Evolutionary conservation across 2,329 filamentous ascomycete genomes (phyloP).

Genomic region (Rhynchosporium graminicola): DNA sequence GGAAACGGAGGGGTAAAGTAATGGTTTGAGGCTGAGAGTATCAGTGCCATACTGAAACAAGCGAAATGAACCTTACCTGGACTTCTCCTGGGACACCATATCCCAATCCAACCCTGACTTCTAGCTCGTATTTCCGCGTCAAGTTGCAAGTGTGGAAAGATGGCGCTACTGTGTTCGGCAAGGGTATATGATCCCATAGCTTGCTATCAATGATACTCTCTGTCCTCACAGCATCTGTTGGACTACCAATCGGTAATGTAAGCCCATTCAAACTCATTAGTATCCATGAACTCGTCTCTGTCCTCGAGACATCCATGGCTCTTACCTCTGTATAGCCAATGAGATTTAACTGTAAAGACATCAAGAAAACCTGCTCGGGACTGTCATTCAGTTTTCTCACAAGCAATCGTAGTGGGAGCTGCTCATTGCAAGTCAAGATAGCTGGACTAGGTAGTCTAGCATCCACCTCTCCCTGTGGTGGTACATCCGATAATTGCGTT

Average conservation of each 20-base stretch:
- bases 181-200: constrained; percentile 69
- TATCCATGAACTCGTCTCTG: constrained; percentile 74
- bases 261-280: constrained; percentile 73
- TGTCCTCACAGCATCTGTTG: constrained; percentile 59
- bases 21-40: constrained; percentile 65
- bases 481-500: constrained; percentile 43
- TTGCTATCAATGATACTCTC: constrained; percentile 70
- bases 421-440: constrained; percentile 85
- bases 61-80: constrained; percentile 30
- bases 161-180: constrained; percentile 86
- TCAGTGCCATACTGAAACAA: constrained; percentile 20
- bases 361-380: constrained; percentile 70
- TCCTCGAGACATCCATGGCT: constrained; percentile 72
- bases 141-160: constrained; percentile 90
- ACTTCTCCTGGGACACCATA: constrained; percentile 62
- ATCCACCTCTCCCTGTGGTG: constrained; percentile 73
- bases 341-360: constrained; percentile 78
- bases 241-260: constrained; percentile 65
- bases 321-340: constrained; percentile 78
- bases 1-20: constrained; percentile 75
- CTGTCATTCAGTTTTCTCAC: constrained; percentile 73
- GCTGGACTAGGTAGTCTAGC: constrained; percentile 83
- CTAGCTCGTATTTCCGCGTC: constrained; percentile 76
- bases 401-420: constrained; percentile 77
- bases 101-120: constrained; percentile 75